A percentile compares a stretch with the other conserved stretches of the same genome.
These are phyloP conservation scores for Dioscorea alata DNA, from an alignment of 106 monocot genomes.

Conservation along the genomic window DNA sequence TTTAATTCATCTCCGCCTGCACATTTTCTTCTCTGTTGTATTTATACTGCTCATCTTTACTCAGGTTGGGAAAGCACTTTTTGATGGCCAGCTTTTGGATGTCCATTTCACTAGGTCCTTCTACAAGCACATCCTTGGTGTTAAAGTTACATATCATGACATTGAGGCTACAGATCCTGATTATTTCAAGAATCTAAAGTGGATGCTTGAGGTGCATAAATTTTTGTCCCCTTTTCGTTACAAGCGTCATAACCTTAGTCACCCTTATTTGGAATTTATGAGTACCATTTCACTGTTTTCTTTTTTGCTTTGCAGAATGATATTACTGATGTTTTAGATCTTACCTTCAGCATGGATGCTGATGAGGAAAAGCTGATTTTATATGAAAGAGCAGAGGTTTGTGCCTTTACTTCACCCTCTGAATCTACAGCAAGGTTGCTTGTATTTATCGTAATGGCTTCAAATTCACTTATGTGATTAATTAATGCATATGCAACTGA, in stretches of 20 bases:
- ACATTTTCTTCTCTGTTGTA: background rate
- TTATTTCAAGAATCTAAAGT: conserved; percentile 92
- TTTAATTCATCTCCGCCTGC: background rate
- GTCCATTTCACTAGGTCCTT: conserved; percentile 98
- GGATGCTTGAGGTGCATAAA: conserved; percentile 90
- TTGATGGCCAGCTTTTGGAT: conserved; percentile 95
- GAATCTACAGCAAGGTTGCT: too few species aligned
- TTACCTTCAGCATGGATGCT: conserved; percentile 96
- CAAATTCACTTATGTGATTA: too few species aligned
- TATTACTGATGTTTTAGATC: conserved; percentile 82
- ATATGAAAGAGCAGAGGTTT: conserved; percentile 83
- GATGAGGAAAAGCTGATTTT: conserved; percentile 98
- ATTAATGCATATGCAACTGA: too few species aligned
- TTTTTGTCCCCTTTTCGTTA: background rate
- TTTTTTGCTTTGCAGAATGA: conserved; percentile 62
- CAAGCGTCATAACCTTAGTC: background rate
- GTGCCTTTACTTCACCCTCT: too few species aligned
- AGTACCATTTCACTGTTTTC: background rate
- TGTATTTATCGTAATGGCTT: too few species aligned
- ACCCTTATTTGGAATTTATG: background rate
- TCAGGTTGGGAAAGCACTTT: conserved; percentile 96
- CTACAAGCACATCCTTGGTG: conserved; percentile 96
- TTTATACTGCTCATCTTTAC: background rate
- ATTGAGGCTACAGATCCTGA: conserved; percentile 97
- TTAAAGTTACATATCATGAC: conserved; percentile 96